Base-by-base conservation (phyloP, 345 rosid species). In the Boechera divaricarpa region DNA sequence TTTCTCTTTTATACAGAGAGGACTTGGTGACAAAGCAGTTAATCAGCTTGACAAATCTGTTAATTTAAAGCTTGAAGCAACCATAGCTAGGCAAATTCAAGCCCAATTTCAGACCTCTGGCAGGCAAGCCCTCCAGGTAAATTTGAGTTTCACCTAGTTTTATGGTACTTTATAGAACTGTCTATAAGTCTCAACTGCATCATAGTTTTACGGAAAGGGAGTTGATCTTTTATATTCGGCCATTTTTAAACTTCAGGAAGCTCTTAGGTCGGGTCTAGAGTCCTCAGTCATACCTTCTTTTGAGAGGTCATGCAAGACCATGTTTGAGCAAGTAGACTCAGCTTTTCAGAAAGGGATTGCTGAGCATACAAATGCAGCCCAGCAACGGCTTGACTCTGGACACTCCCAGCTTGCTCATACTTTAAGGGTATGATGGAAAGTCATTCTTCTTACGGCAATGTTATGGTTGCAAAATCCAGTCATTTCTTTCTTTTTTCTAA, bases 51-150 rank as follows among this genome's bases (percentile, higher is more conserved):
- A 95, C 42, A 95, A 87, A 72, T 87, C 97, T 42, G 88, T 95
- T 73, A 88, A 72, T 75, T 81, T 89, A 61, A 95, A 90, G 83
- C 92, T 92, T 29, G 98, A 92, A 77, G 83, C 94, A 69, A 82
- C 91, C 9, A 86, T 95, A 72, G 85, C 91, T 45, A 85, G 86
- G 82, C 99, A 95, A 83, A 95, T 95, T 61, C 90, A 87, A 75
- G 79, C 90, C 52, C 98, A 92, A 65, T 92, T 95, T 82, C 98
- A 90, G 87, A 92, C 93, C 67, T 86, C 98, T 83, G 99, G 97
- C 80, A 90, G 80, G 83, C 94, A 88, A 73, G 97, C 97, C 28
- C 93, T 94, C 65, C 95, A 92, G 98, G 98, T 94, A 75, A 56
- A 73, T 33, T 18, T 10, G 32, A 66, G 45, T 72, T 63, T 47